Evolutionary conservation across 129 eudicot species (phyloP).

Genomic region (Escallonia rubra): DNA sequence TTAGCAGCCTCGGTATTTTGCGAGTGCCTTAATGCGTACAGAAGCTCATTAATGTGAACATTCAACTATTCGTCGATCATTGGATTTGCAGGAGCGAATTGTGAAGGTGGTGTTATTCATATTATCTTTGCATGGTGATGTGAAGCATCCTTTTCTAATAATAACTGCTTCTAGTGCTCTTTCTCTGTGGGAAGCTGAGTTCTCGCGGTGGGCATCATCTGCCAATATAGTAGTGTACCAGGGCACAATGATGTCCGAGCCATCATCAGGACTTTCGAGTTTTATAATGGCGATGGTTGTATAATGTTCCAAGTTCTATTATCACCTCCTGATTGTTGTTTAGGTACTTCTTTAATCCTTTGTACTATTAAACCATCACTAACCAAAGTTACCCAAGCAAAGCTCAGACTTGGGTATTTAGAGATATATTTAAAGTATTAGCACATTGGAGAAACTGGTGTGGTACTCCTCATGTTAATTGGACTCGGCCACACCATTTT

Average conservation of each 20-base stretch:
- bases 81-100: slow-evolving; percentile 35
- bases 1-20: background rate
- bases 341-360: slow-evolving; percentile 26
- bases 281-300: slow-evolving; percentile 29
- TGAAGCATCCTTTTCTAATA: slow-evolving; percentile 30
- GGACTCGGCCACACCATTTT: too few species aligned
- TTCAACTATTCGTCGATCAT: background rate
- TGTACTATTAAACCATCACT: background rate
- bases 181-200: slow-evolving; percentile 40
- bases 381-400: background rate
- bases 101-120: slow-evolving; percentile 35
- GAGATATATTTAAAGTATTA: too few species aligned
- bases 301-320: slow-evolving; percentile 38
- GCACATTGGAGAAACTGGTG: background rate
- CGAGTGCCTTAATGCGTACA: background rate
- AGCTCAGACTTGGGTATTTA: too few species aligned
- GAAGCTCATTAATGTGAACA: background rate
- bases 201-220: slow-evolving; percentile 27
- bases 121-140: slow-evolving; percentile 24
- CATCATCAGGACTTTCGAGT: slow-evolving; percentile 25
- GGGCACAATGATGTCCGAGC: slow-evolving; percentile 28
- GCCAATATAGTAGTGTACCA: slow-evolving; percentile 31
- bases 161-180: slow-evolving; percentile 21
- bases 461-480: too few species aligned
- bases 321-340: slow-evolving; percentile 24